Evolutionary conservation across 768 basidiomycete species (phyloP).

Genomic region (Rhodosporidiobolus odoratus): DNA sequence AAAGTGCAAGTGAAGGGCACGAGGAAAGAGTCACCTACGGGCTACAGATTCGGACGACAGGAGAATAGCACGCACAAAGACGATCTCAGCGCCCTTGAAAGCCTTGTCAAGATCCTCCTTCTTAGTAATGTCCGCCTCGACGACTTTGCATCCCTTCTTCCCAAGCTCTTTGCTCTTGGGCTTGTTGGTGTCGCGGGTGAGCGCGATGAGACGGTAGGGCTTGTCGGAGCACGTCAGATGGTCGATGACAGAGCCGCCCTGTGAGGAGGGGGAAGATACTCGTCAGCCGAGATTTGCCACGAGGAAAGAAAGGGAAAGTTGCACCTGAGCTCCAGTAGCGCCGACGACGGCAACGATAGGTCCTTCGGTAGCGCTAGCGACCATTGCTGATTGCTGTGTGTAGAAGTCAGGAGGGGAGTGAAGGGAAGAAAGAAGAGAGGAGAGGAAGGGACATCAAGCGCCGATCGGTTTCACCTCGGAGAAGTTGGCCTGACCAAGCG

Average conservation of each 20-base stretch:
- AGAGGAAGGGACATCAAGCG: no score
- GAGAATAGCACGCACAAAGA: conserved; percentile 3
- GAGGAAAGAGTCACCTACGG: background rate
- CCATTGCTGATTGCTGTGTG: background rate
- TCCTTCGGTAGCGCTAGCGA: background rate
- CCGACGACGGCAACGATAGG: conserved; percentile 37
- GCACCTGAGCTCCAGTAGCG: conserved; percentile 38
- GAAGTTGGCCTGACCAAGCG: no score
- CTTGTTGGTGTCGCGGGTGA: conserved; percentile 36
- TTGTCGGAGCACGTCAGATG: conserved; percentile 25
- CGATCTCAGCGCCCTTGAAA: conserved; percentile 21
- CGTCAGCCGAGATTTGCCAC: no score
- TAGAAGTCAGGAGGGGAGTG: background rate
- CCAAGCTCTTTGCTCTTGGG: conserved; percentile 20
- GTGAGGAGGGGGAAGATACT: background rate
- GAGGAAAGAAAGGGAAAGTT: background rate
- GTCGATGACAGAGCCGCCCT: conserved; percentile 39
- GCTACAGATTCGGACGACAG: background rate
- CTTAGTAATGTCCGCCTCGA: conserved; percentile 5
- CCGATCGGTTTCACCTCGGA: no score
- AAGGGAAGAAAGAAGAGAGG: background rate
- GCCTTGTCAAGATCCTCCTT: background rate
- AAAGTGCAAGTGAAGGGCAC: background rate
- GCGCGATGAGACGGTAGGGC: conserved; percentile 38
- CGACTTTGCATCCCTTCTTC: conserved; percentile 2